Base-by-base conservation (phyloP, 2,329 filamentous ascomycete species). In the Juglanconis oblonga region DNA sequence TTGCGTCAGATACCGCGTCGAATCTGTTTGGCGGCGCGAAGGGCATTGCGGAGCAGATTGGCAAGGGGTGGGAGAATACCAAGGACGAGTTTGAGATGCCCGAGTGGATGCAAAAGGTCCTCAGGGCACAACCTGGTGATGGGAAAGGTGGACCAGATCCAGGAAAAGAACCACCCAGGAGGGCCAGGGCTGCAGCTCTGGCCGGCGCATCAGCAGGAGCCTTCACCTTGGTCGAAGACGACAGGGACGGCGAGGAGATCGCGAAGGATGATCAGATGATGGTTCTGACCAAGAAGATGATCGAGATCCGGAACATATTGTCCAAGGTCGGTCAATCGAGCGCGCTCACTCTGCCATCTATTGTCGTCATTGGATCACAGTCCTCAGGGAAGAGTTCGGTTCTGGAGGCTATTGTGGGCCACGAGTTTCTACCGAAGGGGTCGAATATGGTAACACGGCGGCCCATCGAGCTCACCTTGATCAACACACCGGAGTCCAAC, bases 251-350 rank as follows among this genome's bases (percentile, higher is more conserved):
- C 24, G 85, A 88, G 58, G 86, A 90, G 69, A 81, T 83, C 52
- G 91, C 92, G 17, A 87, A 87, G 68, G 95, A 99, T 69, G 95
- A 99, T 72, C 95, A 99, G 75, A 99, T 99, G 94, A 99, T 99
- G 95, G 82, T 97, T 67, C 80, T 99, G 70, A 99, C 96, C 2
- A 94, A 95, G 78, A 98, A 98, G 78, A 99, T 99, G 95, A 99
- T 99, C 70, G 95, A 99, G 78, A 98, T 99, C 59, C 84, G 96
- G 66, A 93, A 88, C 66, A 91, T 99, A 59, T 81, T 99, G 31
- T 90, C 96, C 70, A 91, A 88, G 32, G 90, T 99, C 51, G 96
- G 93, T 38, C 94, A 99, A 77, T 96, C 93, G 0, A 92, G 89
- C 65, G 87, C 91, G 3, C 79, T 99, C 64, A 94, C 90, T 1